These are phyloP conservation scores for Lagenaria siceraria DNA, from an alignment of 306 rosid species.

Conservation along the genomic window DNA sequence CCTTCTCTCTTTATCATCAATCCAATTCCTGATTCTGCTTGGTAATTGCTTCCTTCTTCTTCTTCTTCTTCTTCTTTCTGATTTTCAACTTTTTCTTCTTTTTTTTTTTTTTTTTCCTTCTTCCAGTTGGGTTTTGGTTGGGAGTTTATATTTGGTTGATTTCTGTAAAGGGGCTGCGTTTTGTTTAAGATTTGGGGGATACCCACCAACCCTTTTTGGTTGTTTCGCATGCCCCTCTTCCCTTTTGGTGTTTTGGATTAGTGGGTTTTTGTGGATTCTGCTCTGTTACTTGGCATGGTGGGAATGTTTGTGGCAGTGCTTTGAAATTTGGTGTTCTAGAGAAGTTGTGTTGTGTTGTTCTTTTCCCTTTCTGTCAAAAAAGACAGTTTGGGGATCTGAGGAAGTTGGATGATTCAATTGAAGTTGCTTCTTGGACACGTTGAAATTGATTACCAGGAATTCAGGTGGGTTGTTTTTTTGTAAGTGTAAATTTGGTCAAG, in stretches of 20 bases:
- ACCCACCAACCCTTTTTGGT: not conserved
- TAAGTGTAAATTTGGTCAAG: not conserved
- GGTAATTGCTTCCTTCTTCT: slow-evolving; percentile 10
- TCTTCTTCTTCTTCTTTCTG: not conserved
- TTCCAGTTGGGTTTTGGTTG: not conserved
- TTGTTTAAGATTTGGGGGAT: not conserved
- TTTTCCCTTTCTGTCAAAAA: not conserved
- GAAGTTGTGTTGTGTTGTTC: not conserved
- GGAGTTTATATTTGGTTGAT: not conserved
- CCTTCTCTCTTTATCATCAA: slow-evolving; percentile 5
- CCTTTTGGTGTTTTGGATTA: not conserved
- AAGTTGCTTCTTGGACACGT: not conserved
- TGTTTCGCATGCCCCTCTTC: not conserved
- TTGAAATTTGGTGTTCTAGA: not conserved
- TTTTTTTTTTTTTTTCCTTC: not conserved
- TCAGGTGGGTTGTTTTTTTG: not conserved
- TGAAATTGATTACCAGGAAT: slow-evolving; percentile 4
- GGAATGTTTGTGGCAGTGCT: not conserved
- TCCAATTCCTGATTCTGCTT: slow-evolving; percentile 2
- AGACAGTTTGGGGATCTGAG: not conserved
- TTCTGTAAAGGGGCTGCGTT: not conserved
- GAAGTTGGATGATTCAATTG: slow-evolving; percentile 2
- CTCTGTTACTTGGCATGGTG: not conserved
- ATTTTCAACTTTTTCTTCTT: not conserved
- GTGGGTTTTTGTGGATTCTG: slow-evolving; percentile 3